Conservation (phyloP, 2,329 filamentous ascomycete species). For the Penicillium vulpinum region DNA sequence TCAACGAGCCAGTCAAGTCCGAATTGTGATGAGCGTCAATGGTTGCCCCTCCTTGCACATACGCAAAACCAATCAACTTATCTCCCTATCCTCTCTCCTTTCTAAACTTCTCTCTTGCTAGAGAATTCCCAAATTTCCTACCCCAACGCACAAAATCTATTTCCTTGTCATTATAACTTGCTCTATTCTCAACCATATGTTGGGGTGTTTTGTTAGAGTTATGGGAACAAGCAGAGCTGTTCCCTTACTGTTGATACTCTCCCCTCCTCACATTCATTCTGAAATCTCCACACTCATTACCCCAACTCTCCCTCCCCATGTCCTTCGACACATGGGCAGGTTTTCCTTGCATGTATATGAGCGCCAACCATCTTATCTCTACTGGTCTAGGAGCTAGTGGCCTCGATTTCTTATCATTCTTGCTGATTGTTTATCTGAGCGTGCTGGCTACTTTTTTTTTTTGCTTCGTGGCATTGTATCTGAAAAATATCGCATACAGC, state of each 20-base stretch:
- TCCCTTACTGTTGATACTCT: not conserved
- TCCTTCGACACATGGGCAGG: not conserved
- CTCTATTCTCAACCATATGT: not conserved
- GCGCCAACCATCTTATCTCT: constrained; percentile 20
- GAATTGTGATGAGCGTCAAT: constrained; percentile 23
- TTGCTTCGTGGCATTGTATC: not conserved
- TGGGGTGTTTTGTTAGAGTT: not conserved
- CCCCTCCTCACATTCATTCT: not conserved
- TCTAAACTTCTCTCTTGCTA: not conserved
- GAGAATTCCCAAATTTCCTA: not conserved
- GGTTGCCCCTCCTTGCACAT: not conserved
- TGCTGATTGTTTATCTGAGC: constrained; percentile 9
- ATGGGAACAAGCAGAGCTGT: not conserved
- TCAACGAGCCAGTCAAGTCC: constrained; percentile 17
- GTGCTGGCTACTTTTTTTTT: not conserved
- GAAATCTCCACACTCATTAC: not conserved
- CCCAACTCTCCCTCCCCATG: not conserved
- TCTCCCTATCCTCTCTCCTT: not conserved
- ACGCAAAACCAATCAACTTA: not conserved
- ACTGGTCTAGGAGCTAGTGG: constrained; percentile 1
- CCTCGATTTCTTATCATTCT: constrained; percentile 8
- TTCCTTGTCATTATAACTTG: not conserved
- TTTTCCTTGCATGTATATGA: constrained; percentile 26
- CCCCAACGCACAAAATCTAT: not conserved
- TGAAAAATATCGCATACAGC: not conserved